Evolutionary conservation across 2,329 filamentous ascomycete species (phyloP).

Genomic region (Camillea tinctor): DNA sequence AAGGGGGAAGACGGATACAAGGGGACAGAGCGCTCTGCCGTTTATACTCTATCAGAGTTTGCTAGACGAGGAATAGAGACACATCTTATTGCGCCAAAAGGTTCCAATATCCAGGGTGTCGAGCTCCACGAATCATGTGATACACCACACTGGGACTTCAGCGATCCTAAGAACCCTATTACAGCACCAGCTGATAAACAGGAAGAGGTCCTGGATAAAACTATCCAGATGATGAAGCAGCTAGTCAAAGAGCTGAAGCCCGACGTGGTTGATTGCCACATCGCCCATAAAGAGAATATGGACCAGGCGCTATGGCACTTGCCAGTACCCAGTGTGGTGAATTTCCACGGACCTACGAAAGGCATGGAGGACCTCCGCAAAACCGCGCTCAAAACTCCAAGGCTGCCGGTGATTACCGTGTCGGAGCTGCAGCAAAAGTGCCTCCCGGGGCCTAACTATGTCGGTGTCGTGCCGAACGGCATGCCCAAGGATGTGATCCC

Average conservation of each 20-base stretch:
- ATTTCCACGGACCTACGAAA: constrained; percentile 1
- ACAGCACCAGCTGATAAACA: not conserved
- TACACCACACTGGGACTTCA: not conserved
- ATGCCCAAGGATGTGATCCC: not conserved
- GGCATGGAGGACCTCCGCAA: not conserved
- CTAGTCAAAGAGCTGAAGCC: not conserved
- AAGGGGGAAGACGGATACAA: not conserved
- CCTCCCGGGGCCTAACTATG: not conserved
- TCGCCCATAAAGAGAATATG: not conserved
- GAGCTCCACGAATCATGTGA: not conserved
- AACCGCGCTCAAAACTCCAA: not conserved
- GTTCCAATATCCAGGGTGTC: not conserved
- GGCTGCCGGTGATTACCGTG: not conserved
- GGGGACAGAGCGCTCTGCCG: constrained; percentile 2
- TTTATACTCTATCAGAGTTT: not conserved
- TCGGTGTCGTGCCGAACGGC: constrained; percentile 3
- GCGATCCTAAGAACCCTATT: not conserved
- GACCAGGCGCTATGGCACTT: not conserved
- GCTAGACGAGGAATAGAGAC: not conserved
- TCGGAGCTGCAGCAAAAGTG: not conserved
- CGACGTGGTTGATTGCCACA: constrained; percentile 1
- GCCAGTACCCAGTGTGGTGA: not conserved
- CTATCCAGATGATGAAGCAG: not conserved
- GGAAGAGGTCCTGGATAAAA: not conserved
- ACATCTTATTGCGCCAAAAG: not conserved